Evolutionary conservation across 139 green algal species (phyloP), one percentile per base, ranked within the genome.

Genomic region (Tetradesmus lagerheimii): DNA sequence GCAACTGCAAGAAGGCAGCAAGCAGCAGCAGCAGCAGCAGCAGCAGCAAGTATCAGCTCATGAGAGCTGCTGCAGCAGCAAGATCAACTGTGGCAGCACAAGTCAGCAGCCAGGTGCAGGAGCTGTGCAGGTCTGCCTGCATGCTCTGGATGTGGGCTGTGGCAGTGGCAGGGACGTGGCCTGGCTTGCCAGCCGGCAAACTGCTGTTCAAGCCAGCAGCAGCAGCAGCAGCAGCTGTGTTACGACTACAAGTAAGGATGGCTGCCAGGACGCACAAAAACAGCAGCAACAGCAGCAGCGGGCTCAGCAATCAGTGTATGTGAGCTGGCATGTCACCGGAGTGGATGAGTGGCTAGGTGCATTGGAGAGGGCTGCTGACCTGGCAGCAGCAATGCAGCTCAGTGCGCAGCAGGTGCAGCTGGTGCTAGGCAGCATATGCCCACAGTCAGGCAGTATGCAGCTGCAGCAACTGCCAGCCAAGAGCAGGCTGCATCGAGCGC

Each of bases 301-400:
- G 80, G 47, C 64, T 38, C 20, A 89, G 38, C 45, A 4, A 43
- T 1, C 25, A 43, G 57, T 81, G 16, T 27, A 15, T 47, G 85
- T 84, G 3, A 50, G 37, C 4, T 93, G 91, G 91, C 74, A 91
- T 64, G 89, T 90, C 18, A 89, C 89, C 4, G 91, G 91, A 3
- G 25, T 91, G 23, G 91, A 93, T 89, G 76, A 45, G 12, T 93
- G 91, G 91, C 84, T 88, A 12, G 91, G 83, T 0, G 91, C 91
- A 25, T 66, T 93, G 82, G 45, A 87, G 75, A 62, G 91, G 6
- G 75, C 83, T 4, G 31, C 37, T 3, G 87, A 91, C 57, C 71
- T 91, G 45, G 86, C 90, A 45, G 4, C 31, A 20, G 62, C 57
- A 2, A 47, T 75, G 87, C 25, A 38, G 12, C 57, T 81, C 25